A percentile compares a stretch with the other conserved stretches of the same genome.
These are phyloP conservation scores for Fusarium udum DNA, from an alignment of 2,329 filamentous ascomycete species.

Conservation along the genomic window DNA sequence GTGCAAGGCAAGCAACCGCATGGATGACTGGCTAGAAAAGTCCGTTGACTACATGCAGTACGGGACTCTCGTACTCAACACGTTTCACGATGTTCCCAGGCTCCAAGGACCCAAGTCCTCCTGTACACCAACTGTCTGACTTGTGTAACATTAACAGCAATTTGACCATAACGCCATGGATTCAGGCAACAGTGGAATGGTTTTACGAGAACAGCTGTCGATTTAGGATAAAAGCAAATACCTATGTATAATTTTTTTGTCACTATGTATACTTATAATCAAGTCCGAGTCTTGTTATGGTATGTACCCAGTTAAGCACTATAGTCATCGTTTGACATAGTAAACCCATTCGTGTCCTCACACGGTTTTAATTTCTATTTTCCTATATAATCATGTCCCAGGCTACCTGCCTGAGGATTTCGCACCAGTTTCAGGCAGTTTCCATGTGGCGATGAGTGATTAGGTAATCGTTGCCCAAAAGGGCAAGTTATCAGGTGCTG, in stretches of 20 bases:
- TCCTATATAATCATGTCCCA: background rate
- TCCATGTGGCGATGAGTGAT: background rate
- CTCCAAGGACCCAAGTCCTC: background rate
- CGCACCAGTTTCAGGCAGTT: background rate
- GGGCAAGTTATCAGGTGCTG: constrained; percentile 19
- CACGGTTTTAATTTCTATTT: background rate
- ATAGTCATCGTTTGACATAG: background rate
- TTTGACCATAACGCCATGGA: background rate
- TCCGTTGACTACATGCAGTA: background rate
- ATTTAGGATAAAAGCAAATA: constrained; percentile 1
- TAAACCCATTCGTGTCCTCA: background rate
- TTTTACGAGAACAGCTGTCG: background rate
- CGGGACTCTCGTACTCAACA: background rate
- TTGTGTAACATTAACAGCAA: constrained; percentile 17
- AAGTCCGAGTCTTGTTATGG: background rate
- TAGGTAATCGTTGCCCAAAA: constrained; percentile 26
- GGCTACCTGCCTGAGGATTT: background rate
- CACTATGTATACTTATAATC: background rate
- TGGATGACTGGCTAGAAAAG: constrained; percentile 80
- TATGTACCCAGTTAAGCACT: background rate
- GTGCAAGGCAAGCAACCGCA: constrained; percentile 81
- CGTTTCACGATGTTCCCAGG: background rate
- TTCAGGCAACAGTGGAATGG: background rate
- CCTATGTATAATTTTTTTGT: background rate
- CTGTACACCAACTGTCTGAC: background rate